phyloP scores from a whole-genome alignment of 2,329 filamentous ascomycete genomes.

The Fonsecaea pedrosoi region DNA sequence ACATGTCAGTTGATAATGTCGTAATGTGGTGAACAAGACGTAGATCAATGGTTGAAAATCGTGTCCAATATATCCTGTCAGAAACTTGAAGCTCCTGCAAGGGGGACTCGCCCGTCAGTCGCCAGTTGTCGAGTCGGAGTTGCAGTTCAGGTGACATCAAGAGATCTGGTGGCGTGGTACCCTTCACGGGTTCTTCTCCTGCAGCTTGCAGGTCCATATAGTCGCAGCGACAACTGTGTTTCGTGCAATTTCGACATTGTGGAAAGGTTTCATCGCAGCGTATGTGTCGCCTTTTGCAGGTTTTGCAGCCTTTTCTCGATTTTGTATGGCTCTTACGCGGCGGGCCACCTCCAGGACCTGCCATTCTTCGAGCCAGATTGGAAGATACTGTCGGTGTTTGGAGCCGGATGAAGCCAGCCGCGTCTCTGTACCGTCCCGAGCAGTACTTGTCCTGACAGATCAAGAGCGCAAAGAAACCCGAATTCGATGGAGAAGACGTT shows the following conservation, averaged over 20 bases:
- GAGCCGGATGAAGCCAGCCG: not conserved
- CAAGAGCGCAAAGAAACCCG: not conserved
- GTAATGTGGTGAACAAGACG: slow-evolving; percentile 90
- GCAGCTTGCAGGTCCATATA: slow-evolving; percentile 86
- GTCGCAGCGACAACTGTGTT: slow-evolving; percentile 97
- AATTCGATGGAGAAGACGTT: not conserved
- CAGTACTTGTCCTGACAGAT: not conserved
- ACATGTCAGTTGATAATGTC: slow-evolving; percentile 82
- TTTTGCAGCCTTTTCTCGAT: slow-evolving; percentile 97
- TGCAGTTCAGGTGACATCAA: slow-evolving; percentile 89
- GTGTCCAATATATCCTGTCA: slow-evolving; percentile 73
- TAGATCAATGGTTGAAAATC: slow-evolving; percentile 77
- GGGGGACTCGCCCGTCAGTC: slow-evolving; percentile 80
- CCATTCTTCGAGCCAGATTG: slow-evolving; percentile 63
- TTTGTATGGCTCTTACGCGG: slow-evolving; percentile 94
- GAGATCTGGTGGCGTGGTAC: slow-evolving; percentile 66
- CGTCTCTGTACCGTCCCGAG: not conserved
- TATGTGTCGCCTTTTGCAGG: slow-evolving; percentile 96
- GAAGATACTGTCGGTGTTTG: not conserved
- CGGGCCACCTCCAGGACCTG: slow-evolving; percentile 92
- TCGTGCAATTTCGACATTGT: slow-evolving; percentile 98
- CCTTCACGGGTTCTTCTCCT: slow-evolving; percentile 58
- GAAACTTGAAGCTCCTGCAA: slow-evolving; percentile 81
- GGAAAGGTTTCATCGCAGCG: slow-evolving; percentile 97
- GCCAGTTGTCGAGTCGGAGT: slow-evolving; percentile 80